A percentile compares a stretch with the other conserved stretches of the same genome.
These are phyloP conservation scores for Colletotrichum higginsianum DNA, from an alignment of 2,329 filamentous ascomycete genomes.

Conservation along the genomic window DNA sequence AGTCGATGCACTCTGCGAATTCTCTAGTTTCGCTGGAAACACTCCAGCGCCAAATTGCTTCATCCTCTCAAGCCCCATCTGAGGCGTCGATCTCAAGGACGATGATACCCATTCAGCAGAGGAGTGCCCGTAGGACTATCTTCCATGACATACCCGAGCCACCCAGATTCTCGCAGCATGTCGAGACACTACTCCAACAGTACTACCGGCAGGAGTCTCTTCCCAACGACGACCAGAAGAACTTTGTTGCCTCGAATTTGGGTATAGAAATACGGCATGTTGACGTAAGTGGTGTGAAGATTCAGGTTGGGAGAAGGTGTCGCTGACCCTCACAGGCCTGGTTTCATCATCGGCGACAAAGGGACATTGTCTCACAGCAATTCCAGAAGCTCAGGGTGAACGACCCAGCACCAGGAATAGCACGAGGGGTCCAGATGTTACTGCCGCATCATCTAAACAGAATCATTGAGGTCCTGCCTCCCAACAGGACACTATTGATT, in stretches of 20 bases:
- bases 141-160: slow-evolving; percentile 58
- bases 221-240: slow-evolving; percentile 65
- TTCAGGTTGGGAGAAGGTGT: too few relatives aligned
- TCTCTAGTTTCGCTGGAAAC: slow-evolving; percentile 24
- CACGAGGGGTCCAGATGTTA: slow-evolving; percentile 61
- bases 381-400: slow-evolving; percentile 61
- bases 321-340: slow-evolving; percentile 56
- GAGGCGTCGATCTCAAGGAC: slow-evolving; percentile 54
- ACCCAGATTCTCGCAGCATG: slow-evolving; percentile 63
- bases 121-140: slow-evolving; percentile 56
- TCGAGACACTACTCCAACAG: slow-evolving; percentile 66
- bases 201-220: slow-evolving; percentile 65
- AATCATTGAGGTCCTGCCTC: slow-evolving; percentile 65
- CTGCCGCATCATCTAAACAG: slow-evolving; percentile 65
- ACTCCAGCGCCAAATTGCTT: slow-evolving; percentile 16
- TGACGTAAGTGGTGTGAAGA: slow-evolving; percentile 53
- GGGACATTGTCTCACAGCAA: slow-evolving; percentile 61
- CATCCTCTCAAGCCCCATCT: not conserved
- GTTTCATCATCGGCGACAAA: slow-evolving; percentile 69
- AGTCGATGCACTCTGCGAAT: not conserved
- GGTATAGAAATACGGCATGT: slow-evolving; percentile 67
- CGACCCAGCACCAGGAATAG: slow-evolving; percentile 50
- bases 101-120: slow-evolving; percentile 63
- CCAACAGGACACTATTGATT: slow-evolving; percentile 62
- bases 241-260: slow-evolving; percentile 69